Base-by-base conservation (phyloP, 257 asterid genomes). In the Solanum sparsipilum region DNA sequence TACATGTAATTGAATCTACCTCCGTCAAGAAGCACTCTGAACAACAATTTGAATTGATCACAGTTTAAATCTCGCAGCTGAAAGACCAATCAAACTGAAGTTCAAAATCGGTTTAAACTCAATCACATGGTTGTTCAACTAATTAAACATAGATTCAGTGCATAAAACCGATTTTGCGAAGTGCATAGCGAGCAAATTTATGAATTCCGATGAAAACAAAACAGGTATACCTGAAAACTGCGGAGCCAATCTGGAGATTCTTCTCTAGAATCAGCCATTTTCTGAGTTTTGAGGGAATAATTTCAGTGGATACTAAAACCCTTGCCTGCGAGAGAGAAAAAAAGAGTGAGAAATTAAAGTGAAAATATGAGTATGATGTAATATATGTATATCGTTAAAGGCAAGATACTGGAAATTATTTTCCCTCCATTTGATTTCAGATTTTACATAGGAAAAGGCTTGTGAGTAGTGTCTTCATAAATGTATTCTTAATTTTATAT, bases 211-310 rank as follows among this genome's bases (percentile, higher is more conserved):
- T 48, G 65, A 72, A 65, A 78, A 32, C 34, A 35, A 63, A 52
- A 12, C 16, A 12, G 21, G 85, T 18, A 36, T 71, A 95, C 99
- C 97, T 94, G 95, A 83, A 94, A 95, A 91, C 95, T 90, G 63
- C 97, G 98, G 89, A 95, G 88, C 98, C 99, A 96, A 78, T 96
- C 98, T 35, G 98, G 99, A 87, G 99, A 96, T 18, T 94, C 94
- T 92, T 95, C 99, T 89, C 98, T 92, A 27, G 97, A 94, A 78
- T 87, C 88, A 84, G 89, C 82, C 94, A 93, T 92, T 89, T 87
- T 73, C 29, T 35, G 31, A 73, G 39, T 3, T 70, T 71, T 70
- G 4, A 31, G 16, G 6, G 4, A 31, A 18, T 31, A 48, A 82
- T 46, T 81, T 82, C 41, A 31, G 44, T 29, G 31, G 70, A 25